A percentile compares a stretch with the other conserved stretches of the same genome.
Conservation (phyloP, 805 yeast species). For the Debaryomyces tyrocola region DNA sequence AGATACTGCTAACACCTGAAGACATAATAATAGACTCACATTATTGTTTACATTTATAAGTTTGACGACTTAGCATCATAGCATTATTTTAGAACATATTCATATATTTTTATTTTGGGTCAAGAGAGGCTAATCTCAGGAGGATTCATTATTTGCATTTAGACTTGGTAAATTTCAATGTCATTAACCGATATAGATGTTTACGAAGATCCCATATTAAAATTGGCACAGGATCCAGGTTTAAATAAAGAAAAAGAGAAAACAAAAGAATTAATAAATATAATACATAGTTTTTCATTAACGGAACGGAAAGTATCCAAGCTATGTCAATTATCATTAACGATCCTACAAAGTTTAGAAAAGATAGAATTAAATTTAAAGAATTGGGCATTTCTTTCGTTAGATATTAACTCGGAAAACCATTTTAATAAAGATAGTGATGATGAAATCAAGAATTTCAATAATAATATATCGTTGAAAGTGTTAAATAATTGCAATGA, state of each 20-base stretch:
- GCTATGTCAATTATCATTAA: conserved; percentile 48
- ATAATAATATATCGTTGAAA: conserved; percentile 52
- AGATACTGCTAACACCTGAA: too few species aligned
- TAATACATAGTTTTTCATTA: conserved; percentile 45
- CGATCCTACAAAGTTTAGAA: conserved; percentile 51
- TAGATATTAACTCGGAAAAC: conserved; percentile 47
- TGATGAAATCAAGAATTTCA: conserved; percentile 34
- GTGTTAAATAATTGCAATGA: conserved; percentile 53
- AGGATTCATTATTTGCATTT: too few species aligned
- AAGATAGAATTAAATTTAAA: conserved; percentile 45
- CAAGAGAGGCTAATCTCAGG: too few species aligned
- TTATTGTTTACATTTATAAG: background rate
- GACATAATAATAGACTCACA: background rate
- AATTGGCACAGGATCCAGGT: conserved; percentile 49
- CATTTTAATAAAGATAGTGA: conserved; percentile 29
- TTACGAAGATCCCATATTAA: conserved; percentile 50
- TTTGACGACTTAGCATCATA: background rate
- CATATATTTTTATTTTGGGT: background rate
- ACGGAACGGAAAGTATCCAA: conserved; percentile 45
- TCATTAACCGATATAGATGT: conserved; percentile 9
- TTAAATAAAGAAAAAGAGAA: conserved; percentile 43
- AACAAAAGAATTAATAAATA: conserved; percentile 37
- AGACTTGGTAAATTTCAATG: background rate
- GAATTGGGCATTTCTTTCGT: conserved; percentile 56
- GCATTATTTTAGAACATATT: background rate